Evolutionary conservation across 2,329 filamentous ascomycete species (phyloP).

Genomic region (Tetracladium maxilliforme): DNA sequence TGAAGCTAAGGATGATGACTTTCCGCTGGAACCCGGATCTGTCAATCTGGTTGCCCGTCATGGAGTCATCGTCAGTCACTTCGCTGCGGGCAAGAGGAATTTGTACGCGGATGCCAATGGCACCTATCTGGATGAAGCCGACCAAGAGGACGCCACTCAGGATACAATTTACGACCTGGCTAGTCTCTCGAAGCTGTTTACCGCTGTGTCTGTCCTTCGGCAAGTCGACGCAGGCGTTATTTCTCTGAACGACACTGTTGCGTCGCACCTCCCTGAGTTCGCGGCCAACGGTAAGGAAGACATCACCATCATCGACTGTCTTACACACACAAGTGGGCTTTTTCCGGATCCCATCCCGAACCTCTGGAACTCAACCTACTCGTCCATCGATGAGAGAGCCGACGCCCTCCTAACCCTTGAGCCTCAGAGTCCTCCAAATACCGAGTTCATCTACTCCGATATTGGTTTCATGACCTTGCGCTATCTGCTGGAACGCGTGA

Average conservation of each 20-base stretch:
- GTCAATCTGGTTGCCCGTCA: conserved; percentile 9
- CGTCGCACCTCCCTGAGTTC: conserved; percentile 16
- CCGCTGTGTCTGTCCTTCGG: conserved; percentile 16
- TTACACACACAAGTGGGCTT: conserved; percentile 19
- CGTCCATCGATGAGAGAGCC: conserved; percentile 10
- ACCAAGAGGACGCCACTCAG: conserved; percentile 13
- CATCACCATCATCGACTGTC: conserved; percentile 16
- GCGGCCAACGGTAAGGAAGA: conserved; percentile 15
- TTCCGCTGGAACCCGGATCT: conserved; percentile 12
- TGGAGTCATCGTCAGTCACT: conserved; percentile 11
- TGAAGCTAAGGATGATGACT: conserved; percentile 4
- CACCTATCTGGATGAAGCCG: conserved; percentile 8
- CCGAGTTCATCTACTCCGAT: conserved; percentile 17
- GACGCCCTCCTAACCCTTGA: conserved; percentile 12
- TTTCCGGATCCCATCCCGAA: conserved; percentile 12
- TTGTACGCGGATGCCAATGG: conserved; percentile 6
- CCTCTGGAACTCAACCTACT: conserved; percentile 10
- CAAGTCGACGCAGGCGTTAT: conserved; percentile 13
- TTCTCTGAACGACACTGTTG: conserved; percentile 12
- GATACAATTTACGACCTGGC: conserved; percentile 23
- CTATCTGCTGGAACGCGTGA: conserved; percentile 14
- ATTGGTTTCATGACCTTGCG: conserved; percentile 18
- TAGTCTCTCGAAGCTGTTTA: conserved; percentile 21
- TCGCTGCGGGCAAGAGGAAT: conserved; percentile 12
- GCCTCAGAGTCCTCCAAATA: conserved; percentile 12